A percentile compares a stretch with the other conserved stretches of the same genome.
These are phyloP conservation scores for Solanum chiquidenum DNA, from an alignment of 257 asterid genomes.

Conservation along the genomic window DNA sequence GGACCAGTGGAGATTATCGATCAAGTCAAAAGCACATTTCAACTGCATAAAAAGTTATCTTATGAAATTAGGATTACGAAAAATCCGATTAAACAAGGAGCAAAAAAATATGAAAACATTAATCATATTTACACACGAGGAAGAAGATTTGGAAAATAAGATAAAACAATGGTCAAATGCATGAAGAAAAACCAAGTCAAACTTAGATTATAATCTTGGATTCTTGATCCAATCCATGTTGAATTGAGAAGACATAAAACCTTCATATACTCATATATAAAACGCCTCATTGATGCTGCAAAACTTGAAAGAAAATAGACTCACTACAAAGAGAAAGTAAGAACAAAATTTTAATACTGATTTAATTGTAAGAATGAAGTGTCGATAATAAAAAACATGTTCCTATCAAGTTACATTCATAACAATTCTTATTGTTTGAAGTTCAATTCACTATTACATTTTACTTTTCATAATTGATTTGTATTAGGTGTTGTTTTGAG, in stretches of 20 bases:
- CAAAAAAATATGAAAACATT: background rate
- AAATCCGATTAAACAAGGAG: background rate
- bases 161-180: background rate
- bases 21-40: background rate
- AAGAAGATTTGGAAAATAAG: background rate
- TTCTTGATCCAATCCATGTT: background rate
- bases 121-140: background rate
- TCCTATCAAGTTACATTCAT: background rate
- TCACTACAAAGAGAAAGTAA: background rate
- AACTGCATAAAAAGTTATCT: no score
- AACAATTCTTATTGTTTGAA: background rate
- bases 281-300: background rate
- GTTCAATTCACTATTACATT: background rate
- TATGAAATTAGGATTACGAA: background rate
- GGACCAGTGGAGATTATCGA: background rate
- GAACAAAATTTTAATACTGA: background rate
- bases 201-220: background rate
- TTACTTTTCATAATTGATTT: background rate
- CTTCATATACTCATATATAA: background rate
- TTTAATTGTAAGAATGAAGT: background rate
- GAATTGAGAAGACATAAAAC: background rate
- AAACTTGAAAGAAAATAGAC: background rate
- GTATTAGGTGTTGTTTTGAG: background rate
- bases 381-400: background rate
- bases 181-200: background rate